phyloP scores from a whole-genome alignment of 148 eudicot genomes.

The Dianthus caryophyllus region DNA sequence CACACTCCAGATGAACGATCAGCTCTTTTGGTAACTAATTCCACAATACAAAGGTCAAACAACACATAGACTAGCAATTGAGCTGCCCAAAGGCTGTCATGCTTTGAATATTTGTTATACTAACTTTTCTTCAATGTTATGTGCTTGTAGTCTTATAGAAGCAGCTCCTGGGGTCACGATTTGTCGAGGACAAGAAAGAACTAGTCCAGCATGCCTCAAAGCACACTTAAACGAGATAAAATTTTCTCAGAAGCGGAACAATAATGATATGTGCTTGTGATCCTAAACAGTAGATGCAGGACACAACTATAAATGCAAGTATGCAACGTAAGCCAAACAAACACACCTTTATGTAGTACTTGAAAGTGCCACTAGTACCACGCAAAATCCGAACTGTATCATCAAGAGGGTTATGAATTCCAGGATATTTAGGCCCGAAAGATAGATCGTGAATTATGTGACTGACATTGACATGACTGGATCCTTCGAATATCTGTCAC shows the following conservation, averaged over 20 bases:
- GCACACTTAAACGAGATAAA: neutral
- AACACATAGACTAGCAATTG: neutral
- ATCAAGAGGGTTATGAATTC: constrained; percentile 93
- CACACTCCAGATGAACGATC: neutral
- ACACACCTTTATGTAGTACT: constrained; percentile 89
- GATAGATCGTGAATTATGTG: constrained; percentile 93
- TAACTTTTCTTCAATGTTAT: neutral
- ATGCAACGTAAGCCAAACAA: too few relatives aligned
- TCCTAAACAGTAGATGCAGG: neutral
- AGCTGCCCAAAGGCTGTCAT: neutral
- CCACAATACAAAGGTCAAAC: constrained; percentile 6
- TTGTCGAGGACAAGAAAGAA: neutral
- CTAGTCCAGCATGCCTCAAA: neutral
- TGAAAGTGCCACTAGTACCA: constrained; percentile 84
- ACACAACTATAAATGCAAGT: constrained; percentile 5
- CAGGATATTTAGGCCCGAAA: constrained; percentile 96
- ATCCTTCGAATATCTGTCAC: constrained; percentile 84
- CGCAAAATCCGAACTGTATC: constrained; percentile 68
- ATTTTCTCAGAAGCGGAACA: too few relatives aligned
- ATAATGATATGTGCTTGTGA: too few relatives aligned
- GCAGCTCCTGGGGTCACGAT: neutral
- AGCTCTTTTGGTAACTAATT: neutral
- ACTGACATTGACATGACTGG: constrained; percentile 91
- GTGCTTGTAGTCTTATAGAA: neutral
- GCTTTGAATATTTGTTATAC: neutral